Evolutionary conservation across 257 asterid genomes (phyloP), one percentile per base, ranked within the genome.

Genomic region (Gentiana straminea): DNA sequence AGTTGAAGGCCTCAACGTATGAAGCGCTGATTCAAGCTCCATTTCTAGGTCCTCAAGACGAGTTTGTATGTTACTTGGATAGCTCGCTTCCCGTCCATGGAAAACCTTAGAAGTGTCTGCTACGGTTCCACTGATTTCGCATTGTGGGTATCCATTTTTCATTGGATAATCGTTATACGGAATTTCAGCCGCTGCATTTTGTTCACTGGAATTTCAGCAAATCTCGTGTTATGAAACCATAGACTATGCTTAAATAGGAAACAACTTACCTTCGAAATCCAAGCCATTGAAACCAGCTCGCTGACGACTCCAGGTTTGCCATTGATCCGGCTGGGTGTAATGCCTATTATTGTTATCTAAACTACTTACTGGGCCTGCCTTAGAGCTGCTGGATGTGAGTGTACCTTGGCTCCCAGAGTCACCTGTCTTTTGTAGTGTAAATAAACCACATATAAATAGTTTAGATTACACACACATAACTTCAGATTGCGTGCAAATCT

Each of bases 131-230:
- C 58, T 62, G 58, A 51, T 52, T 57, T 71, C 79, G 51, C 64
- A 73, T 57, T 41, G 60, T 68, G 72, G 75, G 55, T 61, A 54
- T 48, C 65, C 68, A 38, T 65, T 46, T 68, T 73, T 82, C 52
- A 41, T 55, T 35, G 24, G 50, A 41, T 66, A 62, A 50, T 63
- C 64, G 57, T 54, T 50, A 10, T 64, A 78, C 62, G 74, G 74
- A 64, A 91, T 77, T 74, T 92, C 98, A 36, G 82, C 97, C 75
- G 94, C 98, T 92, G 89, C 77, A 70, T 13, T 62, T 69, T 57
- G 53, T 57, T 57, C 39, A 49, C 54, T 60, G 57, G 39, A 49
- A 32, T 47, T 15, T 67, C 44, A 61, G 51, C 48, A 47, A 41
- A 35, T 32, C 10, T 9, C 41, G 39, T 36, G 24, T 13, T 8